phyloP scores from a whole-genome alignment of 2,329 filamentous ascomycete species.

The Fusarium penzigii region DNA sequence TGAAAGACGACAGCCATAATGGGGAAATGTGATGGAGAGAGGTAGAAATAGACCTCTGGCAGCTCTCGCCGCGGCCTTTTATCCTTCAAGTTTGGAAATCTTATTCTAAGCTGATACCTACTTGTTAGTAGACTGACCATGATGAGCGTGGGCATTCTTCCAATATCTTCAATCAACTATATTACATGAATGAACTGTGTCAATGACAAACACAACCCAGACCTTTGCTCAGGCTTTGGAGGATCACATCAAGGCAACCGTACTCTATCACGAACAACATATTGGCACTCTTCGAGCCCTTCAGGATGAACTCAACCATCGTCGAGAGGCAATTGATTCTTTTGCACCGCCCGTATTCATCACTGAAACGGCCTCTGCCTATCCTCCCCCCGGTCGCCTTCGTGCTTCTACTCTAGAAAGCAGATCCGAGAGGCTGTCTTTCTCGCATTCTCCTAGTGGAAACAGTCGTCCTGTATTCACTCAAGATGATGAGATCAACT shows the following conservation, averaged over 20 bases:
- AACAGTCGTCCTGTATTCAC: constrained; percentile 19
- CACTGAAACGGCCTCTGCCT: constrained; percentile 13
- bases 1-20: not conserved
- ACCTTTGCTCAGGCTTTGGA: constrained; percentile 31
- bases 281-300: constrained; percentile 32
- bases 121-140: not conserved
- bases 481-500: constrained; percentile 34
- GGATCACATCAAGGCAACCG: constrained; percentile 35
- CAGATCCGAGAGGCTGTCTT: constrained; percentile 23
- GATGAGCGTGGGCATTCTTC: constrained; percentile 7
- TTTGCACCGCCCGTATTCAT: constrained; percentile 32
- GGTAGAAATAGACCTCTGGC: constrained; percentile 20
- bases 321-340: constrained; percentile 18
- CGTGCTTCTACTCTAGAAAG: constrained; percentile 35
- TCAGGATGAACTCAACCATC: constrained; percentile 28
- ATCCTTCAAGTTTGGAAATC: not conserved
- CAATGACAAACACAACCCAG: constrained; percentile 21
- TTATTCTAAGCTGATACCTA: not conserved
- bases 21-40: not conserved
- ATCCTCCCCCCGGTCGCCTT: constrained; percentile 16
- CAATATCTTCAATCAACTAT: not conserved
- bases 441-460: constrained; percentile 25
- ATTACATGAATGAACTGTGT: constrained; percentile 15
- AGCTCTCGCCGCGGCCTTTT: constrained; percentile 1
- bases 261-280: constrained; percentile 38